These are phyloP conservation scores for Astrothelium subdiscretum DNA, from an alignment of 495 filamentous ascomycete species.

Conservation along the genomic window DNA sequence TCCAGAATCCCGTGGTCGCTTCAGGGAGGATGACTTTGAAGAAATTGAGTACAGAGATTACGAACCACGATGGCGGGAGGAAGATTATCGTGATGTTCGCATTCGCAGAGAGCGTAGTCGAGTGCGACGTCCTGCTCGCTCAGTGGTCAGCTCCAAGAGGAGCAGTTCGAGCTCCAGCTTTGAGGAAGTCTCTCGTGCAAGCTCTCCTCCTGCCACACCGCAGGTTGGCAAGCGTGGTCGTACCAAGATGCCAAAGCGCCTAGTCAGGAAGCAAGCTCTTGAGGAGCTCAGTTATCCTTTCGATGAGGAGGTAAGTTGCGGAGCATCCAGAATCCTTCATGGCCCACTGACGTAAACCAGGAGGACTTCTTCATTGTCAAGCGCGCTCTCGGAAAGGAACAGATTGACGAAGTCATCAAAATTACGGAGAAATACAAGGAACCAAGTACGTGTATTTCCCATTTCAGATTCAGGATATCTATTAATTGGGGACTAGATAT, in stretches of 20 bases:
- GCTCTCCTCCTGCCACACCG: background rate
- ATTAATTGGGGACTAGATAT: slow-evolving; percentile 15
- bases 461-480: background rate
- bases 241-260: slow-evolving; percentile 66
- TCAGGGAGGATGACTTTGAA: slow-evolving; percentile 27
- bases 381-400: slow-evolving; percentile 71
- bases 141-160: slow-evolving; percentile 11
- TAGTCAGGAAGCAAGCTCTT: slow-evolving; percentile 66
- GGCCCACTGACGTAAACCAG: slow-evolving; percentile 35
- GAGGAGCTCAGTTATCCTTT: slow-evolving; percentile 78
- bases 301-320: slow-evolving; percentile 59
- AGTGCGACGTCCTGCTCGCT: slow-evolving; percentile 1
- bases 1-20: slow-evolving; percentile 14
- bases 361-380: slow-evolving; percentile 66
- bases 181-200: slow-evolving; percentile 14
- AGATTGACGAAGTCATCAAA: slow-evolving; percentile 79
- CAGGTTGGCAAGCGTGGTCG: slow-evolving; percentile 67
- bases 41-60: slow-evolving; percentile 25
- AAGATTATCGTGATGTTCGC: slow-evolving; percentile 25
- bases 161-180: slow-evolving; percentile 26
- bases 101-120: slow-evolving; percentile 19
- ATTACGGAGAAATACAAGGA: slow-evolving; percentile 56
- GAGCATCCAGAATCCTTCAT: background rate
- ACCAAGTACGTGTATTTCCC: slow-evolving; percentile 28
- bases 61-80: slow-evolving; percentile 12